phyloP scores from a whole-genome alignment of 2,329 filamentous ascomycete genomes.

The Phialophora verrucosa region DNA sequence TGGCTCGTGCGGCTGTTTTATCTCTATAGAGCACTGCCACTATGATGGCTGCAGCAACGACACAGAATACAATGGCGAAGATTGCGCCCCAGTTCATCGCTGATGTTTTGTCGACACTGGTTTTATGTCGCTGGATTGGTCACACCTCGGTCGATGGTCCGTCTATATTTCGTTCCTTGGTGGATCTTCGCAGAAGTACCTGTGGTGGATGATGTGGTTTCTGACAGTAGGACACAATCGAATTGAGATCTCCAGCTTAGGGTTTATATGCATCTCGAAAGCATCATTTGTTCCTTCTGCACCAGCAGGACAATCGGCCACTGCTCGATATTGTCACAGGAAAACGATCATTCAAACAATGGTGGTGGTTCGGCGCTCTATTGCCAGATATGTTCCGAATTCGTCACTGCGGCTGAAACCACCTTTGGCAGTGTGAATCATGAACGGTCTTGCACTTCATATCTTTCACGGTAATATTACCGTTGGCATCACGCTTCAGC shows the following conservation, averaged over 20 bases:
- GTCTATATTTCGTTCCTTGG: not conserved
- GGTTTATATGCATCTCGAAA: not conserved
- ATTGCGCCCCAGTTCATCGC: conserved; percentile 3
- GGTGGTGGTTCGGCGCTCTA: not conserved
- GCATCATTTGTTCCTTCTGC: not conserved
- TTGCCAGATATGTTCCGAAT: not conserved
- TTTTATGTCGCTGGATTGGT: not conserved
- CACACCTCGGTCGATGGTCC: not conserved
- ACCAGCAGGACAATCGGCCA: not conserved
- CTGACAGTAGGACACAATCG: not conserved
- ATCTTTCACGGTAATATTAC: not conserved
- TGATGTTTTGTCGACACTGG: not conserved
- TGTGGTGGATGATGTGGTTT: not conserved
- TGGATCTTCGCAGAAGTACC: not conserved
- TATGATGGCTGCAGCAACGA: not conserved
- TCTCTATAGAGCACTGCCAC: not conserved
- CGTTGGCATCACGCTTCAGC: not conserved
- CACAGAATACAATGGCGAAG: conserved; percentile 7
- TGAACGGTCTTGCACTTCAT: too few species aligned
- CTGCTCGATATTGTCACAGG: not conserved
- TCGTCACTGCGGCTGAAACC: not conserved
- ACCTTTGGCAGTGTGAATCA: not conserved
- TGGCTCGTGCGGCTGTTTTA: not conserved
- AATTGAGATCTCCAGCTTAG: not conserved
- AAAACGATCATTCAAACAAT: not conserved